Conservation (phyloP, 495 filamentous ascomycete species). For the Diplogelasinospora grovesii region DNA sequence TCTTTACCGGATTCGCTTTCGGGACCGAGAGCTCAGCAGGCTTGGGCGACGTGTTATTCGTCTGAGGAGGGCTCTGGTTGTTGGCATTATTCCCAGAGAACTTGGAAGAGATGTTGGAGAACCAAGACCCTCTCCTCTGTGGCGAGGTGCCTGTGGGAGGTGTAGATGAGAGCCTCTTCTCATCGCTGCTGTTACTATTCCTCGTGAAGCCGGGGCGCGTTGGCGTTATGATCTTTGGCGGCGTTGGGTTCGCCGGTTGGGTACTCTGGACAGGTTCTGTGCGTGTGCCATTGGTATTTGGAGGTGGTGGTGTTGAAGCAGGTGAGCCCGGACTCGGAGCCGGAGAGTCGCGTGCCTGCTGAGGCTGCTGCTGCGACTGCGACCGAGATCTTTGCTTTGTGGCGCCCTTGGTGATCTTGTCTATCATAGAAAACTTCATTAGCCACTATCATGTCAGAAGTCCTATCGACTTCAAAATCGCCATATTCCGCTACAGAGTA, state of each 20-base stretch:
- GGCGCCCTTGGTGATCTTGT: constrained; percentile 17
- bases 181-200: constrained; percentile 24
- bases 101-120: constrained; percentile 85
- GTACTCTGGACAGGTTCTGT: constrained; percentile 2
- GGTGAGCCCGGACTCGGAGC: constrained; percentile 5
- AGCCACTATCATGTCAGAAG: background rate
- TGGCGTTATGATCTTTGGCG: constrained; percentile 14
- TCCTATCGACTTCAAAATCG: too few relatives aligned
- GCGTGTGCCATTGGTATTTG: constrained; percentile 7
- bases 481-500: too few relatives aligned
- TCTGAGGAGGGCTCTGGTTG: constrained; percentile 37
- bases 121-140: constrained; percentile 73
- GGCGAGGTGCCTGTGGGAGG: constrained; percentile 22
- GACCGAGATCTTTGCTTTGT: constrained; percentile 17
- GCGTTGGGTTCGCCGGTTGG: background rate
- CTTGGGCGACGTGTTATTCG: constrained; percentile 39
- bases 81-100: constrained; percentile 55
- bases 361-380: too few relatives aligned
- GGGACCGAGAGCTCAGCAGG: constrained; percentile 52
- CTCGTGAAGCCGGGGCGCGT: constrained; percentile 26
- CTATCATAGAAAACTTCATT: constrained; percentile 7
- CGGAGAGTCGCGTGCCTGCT: constrained; percentile 12
- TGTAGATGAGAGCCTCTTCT: constrained; percentile 30
- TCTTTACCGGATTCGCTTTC: constrained; percentile 43
- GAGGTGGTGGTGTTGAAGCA: background rate